A percentile compares a stretch with the other conserved stretches of the same genome.
Conservation (phyloP, 176 grass and related monocot genomes). For the Saccharum spontaneum region DNA sequence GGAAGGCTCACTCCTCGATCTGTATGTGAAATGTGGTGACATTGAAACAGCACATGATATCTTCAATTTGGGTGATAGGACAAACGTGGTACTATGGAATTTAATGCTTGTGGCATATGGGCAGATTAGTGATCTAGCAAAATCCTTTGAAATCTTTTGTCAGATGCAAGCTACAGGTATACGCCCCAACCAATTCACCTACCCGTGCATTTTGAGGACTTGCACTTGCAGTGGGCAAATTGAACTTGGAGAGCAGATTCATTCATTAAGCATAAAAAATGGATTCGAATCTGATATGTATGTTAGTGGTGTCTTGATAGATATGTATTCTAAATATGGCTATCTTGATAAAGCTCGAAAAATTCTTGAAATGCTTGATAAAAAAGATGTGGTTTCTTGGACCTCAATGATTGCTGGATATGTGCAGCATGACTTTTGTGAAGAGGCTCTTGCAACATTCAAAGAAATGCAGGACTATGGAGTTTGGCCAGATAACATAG, state of each 20-base stretch:
- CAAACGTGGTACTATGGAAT: constrained; percentile 72
- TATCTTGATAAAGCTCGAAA: constrained; percentile 45
- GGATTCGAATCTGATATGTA: constrained; percentile 62
- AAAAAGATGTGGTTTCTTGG: constrained; percentile 82
- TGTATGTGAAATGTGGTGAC: constrained; percentile 65
- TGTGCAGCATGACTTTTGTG: constrained; percentile 57
- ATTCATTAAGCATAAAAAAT: constrained; percentile 48
- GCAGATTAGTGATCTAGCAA: constrained; percentile 49
- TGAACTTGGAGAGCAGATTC: constrained; percentile 69
- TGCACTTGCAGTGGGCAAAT: constrained; percentile 47
- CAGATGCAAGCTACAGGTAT: constrained; percentile 56
- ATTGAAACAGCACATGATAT: constrained; percentile 46
- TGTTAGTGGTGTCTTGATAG: constrained; percentile 70
- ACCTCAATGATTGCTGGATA: constrained; percentile 78
- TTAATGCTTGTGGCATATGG: constrained; percentile 74
- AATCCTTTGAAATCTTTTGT: constrained; percentile 61
- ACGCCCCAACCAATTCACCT: constrained; percentile 70
- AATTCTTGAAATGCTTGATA: constrained; percentile 51
- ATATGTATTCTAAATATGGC: constrained; percentile 72
- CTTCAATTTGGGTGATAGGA: constrained; percentile 51
- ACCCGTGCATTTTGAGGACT: constrained; percentile 75
- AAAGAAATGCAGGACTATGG: constrained; percentile 63
- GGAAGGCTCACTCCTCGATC: constrained; percentile 67
- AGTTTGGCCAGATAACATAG: constrained; percentile 72
- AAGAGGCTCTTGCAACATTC: constrained; percentile 63